These are phyloP conservation scores for Karstenula rhodostoma DNA, from an alignment of 2,329 filamentous ascomycete species.

Conservation along the genomic window DNA sequence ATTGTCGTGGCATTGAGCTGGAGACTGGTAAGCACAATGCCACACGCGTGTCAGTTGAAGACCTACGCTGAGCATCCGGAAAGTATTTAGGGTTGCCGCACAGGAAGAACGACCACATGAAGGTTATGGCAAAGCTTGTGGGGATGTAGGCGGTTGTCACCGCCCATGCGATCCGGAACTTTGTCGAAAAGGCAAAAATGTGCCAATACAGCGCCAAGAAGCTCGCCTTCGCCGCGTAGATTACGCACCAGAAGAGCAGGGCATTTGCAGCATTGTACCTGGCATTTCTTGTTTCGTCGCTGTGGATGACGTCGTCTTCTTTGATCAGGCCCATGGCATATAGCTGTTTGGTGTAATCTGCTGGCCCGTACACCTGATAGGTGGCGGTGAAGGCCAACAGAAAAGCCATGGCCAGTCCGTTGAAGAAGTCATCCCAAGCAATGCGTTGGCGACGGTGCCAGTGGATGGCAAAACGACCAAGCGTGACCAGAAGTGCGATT, in stretches of 20 bases:
- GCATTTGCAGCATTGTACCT: conserved; percentile 15
- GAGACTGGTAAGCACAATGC: not conserved
- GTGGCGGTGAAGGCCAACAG: conserved; percentile 18
- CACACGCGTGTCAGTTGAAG: not conserved
- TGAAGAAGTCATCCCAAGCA: conserved; percentile 21
- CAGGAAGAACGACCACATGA: conserved; percentile 13
- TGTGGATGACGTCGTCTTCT: conserved; percentile 3
- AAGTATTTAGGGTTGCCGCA: conserved; percentile 11
- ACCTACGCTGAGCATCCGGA: conserved; percentile 10
- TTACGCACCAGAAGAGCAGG: conserved; percentile 19
- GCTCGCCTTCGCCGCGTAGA: conserved; percentile 17
- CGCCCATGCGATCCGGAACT: conserved; percentile 16
- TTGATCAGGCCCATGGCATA: conserved; percentile 13
- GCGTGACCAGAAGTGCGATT: conserved; percentile 13
- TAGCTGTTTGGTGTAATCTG: conserved; percentile 17
- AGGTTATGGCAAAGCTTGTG: conserved; percentile 8
- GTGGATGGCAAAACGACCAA: conserved; percentile 22
- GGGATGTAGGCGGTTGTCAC: conserved; percentile 8
- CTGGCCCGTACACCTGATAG: conserved; percentile 15
- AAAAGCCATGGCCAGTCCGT: conserved; percentile 16
- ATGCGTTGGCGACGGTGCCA: conserved; percentile 17
- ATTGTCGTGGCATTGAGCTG: conserved; percentile 7
- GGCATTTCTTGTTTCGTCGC: conserved; percentile 4
- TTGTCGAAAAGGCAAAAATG: conserved; percentile 13
- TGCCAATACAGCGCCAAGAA: conserved; percentile 19